Evolutionary conservation across 805 yeast genomes (phyloP), one percentile per base, ranked within the genome.

Genomic region (Yarrowia divulgata): DNA sequence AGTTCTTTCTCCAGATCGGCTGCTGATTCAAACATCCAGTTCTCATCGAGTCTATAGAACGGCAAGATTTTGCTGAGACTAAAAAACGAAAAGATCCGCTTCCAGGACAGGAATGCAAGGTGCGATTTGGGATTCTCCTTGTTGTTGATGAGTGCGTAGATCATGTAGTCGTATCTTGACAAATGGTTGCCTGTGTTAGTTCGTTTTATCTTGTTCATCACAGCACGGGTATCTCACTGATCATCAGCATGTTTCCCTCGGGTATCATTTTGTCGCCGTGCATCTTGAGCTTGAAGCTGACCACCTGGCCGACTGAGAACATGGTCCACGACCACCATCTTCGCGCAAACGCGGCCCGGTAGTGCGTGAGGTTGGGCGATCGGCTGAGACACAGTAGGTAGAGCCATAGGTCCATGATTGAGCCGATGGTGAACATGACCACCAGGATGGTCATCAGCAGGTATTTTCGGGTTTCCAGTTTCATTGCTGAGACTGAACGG

Each of bases 11-110:
- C 32, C 43, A 67, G 54, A 37, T 67, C 12, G 35, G 54, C 68
- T 46, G 68, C n/a, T 64, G 75, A 57, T 67, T 73, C 64, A 13
- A 74, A 71, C 1, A 67, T n/a, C 77, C 77, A 74, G 82, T 81
- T n/a, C 71, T 73, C 5, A 19, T 71, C 72, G 74, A 42, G 68
- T 10, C 70, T 68, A 70, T 69, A 70, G 13, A 66, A 46, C 23
- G 64, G 69, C 62, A 69, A 52, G 4, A 73, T 49, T 1, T 71
- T 68, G 23, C 72, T 66, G 19, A 73, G 37, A 6, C 71, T 69
- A 5, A 74, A 74, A 14, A 71, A 37, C 10, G 73, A 69, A 19
- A 71, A 70, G 23, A 83, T 73, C 23, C 76, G 73, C 9, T 63
- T 63, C 68, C 68, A 63, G 16, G 57, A 35, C 29, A 63, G n/a